Conservation (phyloP, 345 rosid species). For the Geranium brycei region DNA sequence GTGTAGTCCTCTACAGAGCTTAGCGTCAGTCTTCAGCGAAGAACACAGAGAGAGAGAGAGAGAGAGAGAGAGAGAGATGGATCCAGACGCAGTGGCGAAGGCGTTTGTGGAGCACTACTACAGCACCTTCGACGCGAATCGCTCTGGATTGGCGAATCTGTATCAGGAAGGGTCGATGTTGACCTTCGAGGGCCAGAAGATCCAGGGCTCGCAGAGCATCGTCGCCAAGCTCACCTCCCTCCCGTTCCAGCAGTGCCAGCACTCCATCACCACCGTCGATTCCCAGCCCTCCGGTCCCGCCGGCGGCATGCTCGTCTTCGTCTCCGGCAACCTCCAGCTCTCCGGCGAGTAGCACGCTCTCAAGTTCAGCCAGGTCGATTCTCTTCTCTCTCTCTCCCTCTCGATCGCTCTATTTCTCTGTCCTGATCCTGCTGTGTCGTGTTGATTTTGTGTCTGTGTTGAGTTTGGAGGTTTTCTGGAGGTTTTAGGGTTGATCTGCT, state of each 20-base stretch:
- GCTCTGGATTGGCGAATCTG: constrained; percentile 46
- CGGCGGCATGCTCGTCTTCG: constrained; percentile 87
- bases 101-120: constrained; percentile 94
- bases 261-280: constrained; percentile 68
- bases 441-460: not conserved
- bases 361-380: constrained; percentile 79
- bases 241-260: constrained; percentile 93
- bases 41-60: too few species aligned
- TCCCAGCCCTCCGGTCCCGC: constrained; percentile 91
- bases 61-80: constrained; percentile 27
- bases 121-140: constrained; percentile 62
- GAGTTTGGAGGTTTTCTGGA: constrained; percentile 4
- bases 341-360: constrained; percentile 90
- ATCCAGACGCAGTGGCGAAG: constrained; percentile 68
- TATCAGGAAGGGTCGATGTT: constrained; percentile 84
- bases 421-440: not conserved
- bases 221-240: constrained; percentile 70
- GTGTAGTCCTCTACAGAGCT: not conserved
- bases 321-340: constrained; percentile 83
- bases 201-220: constrained; percentile 65
- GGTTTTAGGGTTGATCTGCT: constrained; percentile 13
- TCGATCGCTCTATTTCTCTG: not conserved
- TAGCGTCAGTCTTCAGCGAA: constrained; percentile 19
- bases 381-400: constrained; percentile 1
- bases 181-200: constrained; percentile 91